These are phyloP conservation scores for Cercospora brassicicola DNA, from an alignment of 2,329 filamentous ascomycete species.

Conservation along the genomic window DNA sequence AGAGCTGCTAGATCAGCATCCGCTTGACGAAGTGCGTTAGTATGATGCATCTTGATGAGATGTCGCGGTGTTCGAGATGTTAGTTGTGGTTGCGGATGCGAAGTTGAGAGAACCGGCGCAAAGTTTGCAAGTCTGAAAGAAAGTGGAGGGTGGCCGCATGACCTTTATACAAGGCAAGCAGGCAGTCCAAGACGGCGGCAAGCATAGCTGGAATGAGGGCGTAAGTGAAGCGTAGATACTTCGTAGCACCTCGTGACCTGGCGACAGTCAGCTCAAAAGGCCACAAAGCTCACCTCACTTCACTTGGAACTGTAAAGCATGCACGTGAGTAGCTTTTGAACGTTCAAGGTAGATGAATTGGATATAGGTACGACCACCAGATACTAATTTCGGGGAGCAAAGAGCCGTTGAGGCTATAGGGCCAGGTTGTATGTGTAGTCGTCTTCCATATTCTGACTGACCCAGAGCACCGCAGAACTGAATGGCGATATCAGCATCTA, in stretches of 20 bases:
- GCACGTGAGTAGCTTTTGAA: background rate
- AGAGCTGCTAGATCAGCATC: background rate
- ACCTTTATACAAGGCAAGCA: background rate
- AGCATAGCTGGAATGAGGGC: background rate
- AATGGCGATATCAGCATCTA: constrained; percentile 33
- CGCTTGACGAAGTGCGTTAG: background rate
- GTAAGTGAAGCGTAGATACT: background rate
- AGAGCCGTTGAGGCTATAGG: constrained; percentile 45
- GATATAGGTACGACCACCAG: background rate
- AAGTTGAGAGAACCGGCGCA: background rate
- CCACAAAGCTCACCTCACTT: background rate
- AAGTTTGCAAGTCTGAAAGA: background rate
- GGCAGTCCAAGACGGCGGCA: background rate
- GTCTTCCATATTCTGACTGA: constrained; percentile 71
- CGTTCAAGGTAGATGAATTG: background rate
- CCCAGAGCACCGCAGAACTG: constrained; percentile 66
- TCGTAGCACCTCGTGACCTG: background rate
- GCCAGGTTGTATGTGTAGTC: constrained; percentile 70
- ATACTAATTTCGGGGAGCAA: background rate
- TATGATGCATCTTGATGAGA: background rate
- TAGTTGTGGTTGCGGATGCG: background rate
- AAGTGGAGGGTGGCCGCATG: background rate
- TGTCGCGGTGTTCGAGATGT: background rate
- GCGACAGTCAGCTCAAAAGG: background rate
- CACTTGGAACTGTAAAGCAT: background rate